phyloP scores from a whole-genome alignment of 805 yeast genomes.

The Cyberlindnera nakhonratchasimensis region DNA sequence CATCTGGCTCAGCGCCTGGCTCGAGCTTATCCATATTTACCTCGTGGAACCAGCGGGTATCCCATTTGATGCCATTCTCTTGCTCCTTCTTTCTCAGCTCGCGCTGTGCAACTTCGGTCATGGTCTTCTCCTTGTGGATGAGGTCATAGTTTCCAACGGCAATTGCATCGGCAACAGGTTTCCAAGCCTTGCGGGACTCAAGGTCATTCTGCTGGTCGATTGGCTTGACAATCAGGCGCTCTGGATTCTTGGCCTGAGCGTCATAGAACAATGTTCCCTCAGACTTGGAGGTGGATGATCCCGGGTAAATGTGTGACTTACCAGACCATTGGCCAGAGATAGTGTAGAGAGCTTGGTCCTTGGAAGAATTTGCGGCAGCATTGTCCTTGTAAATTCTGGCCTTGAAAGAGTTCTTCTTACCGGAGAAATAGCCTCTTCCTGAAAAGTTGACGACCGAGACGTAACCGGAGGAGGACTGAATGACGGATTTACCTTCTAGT shows the following conservation, averaged over 20 bases:
- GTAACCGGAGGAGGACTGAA: slow-evolving; percentile 80
- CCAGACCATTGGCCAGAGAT: slow-evolving; percentile 94
- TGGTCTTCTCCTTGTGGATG: slow-evolving; percentile 71
- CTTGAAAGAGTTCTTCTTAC: slow-evolving; percentile 90
- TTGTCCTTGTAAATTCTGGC: slow-evolving; percentile 67
- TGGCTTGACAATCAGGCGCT: slow-evolving; percentile 71
- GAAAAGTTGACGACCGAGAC: slow-evolving; percentile 69
- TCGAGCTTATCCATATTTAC: slow-evolving; percentile 36
- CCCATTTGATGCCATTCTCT: slow-evolving; percentile 65
- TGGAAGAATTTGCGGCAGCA: slow-evolving; percentile 42
- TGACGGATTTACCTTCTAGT: slow-evolving; percentile 81
- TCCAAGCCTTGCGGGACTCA: slow-evolving; percentile 90
- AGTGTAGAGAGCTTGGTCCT: slow-evolving; percentile 67
- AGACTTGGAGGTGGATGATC: slow-evolving; percentile 44
- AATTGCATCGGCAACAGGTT: slow-evolving; percentile 83
- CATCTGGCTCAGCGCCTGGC: slow-evolving; percentile 33
- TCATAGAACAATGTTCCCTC: slow-evolving; percentile 59
- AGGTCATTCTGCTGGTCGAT: slow-evolving; percentile 73
- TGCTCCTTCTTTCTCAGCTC: slow-evolving; percentile 71
- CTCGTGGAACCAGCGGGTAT: slow-evolving; percentile 74
- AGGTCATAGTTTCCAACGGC: slow-evolving; percentile 67
- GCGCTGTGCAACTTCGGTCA: slow-evolving; percentile 82
- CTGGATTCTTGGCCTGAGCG: slow-evolving; percentile 48
- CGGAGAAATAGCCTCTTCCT: slow-evolving; percentile 94
- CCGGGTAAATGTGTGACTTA: slow-evolving; percentile 58